A percentile compares a stretch with the other conserved stretches of the same genome.
These are phyloP conservation scores for Chaetoscypha palmicola DNA, from an alignment of 2,329 filamentous ascomycete species.

Conservation along the genomic window DNA sequence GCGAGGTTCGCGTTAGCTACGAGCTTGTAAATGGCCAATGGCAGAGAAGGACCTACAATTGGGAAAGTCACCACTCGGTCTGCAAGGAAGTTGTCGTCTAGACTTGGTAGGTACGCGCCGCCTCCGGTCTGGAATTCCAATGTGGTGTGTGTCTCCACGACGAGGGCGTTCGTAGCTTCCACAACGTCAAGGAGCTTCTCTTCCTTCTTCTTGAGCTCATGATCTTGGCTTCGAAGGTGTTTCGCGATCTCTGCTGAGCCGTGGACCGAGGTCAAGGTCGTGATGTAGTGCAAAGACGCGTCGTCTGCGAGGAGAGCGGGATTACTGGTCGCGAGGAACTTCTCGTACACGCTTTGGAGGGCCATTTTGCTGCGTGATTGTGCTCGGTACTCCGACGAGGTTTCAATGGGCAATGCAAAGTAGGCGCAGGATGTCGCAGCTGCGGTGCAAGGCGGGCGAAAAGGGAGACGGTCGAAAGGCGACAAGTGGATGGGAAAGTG, in stretches of 20 bases:
- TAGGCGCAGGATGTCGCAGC: slow-evolving; percentile 4
- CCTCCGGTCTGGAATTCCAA: slow-evolving; percentile 77
- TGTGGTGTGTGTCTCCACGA: slow-evolving; percentile 72
- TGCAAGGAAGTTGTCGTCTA: slow-evolving; percentile 91
- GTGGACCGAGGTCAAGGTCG: slow-evolving; percentile 69
- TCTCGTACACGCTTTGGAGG: slow-evolving; percentile 54
- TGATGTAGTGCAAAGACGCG: slow-evolving; percentile 78
- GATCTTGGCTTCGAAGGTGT: slow-evolving; percentile 65
- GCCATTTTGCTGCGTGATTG: slow-evolving; percentile 34
- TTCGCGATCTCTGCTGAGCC: slow-evolving; percentile 72
- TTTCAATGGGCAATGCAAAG: not conserved
- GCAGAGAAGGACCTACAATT: slow-evolving; percentile 54
- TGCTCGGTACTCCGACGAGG: not conserved
- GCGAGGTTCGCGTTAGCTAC: slow-evolving; percentile 19
- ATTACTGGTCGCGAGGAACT: slow-evolving; percentile 63
- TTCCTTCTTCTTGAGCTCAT: slow-evolving; percentile 74
- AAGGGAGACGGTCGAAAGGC: not conserved
- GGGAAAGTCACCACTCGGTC: slow-evolving; percentile 74
- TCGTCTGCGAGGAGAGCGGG: slow-evolving; percentile 55
- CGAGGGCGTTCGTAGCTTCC: slow-evolving; percentile 63
- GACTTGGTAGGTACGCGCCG: slow-evolving; percentile 75
- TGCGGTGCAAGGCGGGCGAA: not conserved
- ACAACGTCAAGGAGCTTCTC: slow-evolving; percentile 69
- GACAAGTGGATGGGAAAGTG: not conserved
- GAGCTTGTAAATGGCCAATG: not conserved